Conservation (phyloP, 495 filamentous ascomycete genomes). For the Podospora pseudoanserina region DNA sequence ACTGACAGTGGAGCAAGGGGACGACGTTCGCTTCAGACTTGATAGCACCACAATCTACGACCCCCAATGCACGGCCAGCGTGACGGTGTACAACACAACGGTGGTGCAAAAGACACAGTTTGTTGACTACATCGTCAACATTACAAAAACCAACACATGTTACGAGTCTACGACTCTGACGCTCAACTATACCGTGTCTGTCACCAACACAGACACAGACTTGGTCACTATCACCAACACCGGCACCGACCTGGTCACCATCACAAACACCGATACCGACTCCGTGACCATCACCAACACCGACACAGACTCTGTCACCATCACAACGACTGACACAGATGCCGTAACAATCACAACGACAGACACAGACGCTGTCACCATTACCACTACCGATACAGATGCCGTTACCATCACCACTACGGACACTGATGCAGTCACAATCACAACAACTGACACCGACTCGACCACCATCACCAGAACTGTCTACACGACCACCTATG, state of each 20-base stretch:
- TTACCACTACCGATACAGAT: slow-evolving; percentile 13
- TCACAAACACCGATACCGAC: slow-evolving; percentile 15
- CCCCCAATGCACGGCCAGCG: neutral
- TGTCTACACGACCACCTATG: slow-evolving; percentile 22
- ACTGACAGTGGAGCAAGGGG: neutral
- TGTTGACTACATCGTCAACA: slow-evolving; percentile 13
- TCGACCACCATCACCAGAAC: slow-evolving; percentile 17
- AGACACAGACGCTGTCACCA: slow-evolving; percentile 12
- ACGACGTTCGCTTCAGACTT: neutral
- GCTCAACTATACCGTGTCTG: neutral
- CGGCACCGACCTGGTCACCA: slow-evolving; percentile 9
- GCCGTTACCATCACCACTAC: slow-evolving; percentile 1
- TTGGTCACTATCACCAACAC: slow-evolving; percentile 14
- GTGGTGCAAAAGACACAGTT: slow-evolving; percentile 8
- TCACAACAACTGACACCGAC: slow-evolving; percentile 16
- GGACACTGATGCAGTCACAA: slow-evolving; percentile 14
- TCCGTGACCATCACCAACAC: slow-evolving; percentile 14
- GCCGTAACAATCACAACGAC: slow-evolving; percentile 5
- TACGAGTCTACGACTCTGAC: slow-evolving; percentile 1
- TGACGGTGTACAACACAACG: slow-evolving; percentile 5
- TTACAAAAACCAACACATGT: neutral
- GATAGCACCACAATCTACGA: neutral
- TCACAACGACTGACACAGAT: slow-evolving; percentile 16
- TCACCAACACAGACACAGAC: slow-evolving; percentile 12
- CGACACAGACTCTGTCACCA: slow-evolving; percentile 11